Conservation (phyloP, 768 basidiomycete genomes). For the Lactarius quietus region DNA sequence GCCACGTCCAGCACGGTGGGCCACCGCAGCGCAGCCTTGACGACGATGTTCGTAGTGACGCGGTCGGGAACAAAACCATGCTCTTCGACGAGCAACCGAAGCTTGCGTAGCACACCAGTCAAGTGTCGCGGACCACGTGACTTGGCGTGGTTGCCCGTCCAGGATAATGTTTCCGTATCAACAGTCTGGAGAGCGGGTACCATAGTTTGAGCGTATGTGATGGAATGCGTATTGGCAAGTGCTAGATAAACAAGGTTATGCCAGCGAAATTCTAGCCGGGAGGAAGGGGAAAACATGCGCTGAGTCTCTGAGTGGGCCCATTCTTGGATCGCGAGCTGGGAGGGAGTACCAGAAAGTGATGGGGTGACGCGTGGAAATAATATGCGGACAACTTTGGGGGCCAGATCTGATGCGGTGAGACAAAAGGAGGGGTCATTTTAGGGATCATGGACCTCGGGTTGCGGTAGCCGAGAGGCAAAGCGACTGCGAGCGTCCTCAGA, state of each 20-base stretch:
- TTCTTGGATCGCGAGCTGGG: constrained; percentile 20
- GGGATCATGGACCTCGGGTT: constrained; percentile 4
- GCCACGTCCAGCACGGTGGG: constrained; percentile 39
- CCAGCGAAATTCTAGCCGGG: constrained; percentile 19
- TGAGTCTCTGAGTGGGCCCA: constrained; percentile 20
- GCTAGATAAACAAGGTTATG: constrained; percentile 24
- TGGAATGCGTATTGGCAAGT: constrained; percentile 18
- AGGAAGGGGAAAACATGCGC: constrained; percentile 18
- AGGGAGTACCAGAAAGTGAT: constrained; percentile 10
- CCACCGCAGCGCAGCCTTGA: constrained; percentile 61
- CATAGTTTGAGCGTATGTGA: neutral
- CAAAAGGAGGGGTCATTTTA: constrained; percentile 18
- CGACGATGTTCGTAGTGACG: constrained; percentile 64
- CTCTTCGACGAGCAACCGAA: constrained; percentile 41
- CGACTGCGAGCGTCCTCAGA: constrained; percentile 12
- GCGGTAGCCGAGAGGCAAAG: constrained; percentile 5
- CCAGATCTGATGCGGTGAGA: constrained; percentile 22
- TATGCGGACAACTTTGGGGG: constrained; percentile 16
- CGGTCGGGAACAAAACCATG: constrained; percentile 59
- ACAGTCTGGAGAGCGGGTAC: constrained; percentile 6
- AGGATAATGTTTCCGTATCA: constrained; percentile 52
- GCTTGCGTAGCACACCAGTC: constrained; percentile 39
- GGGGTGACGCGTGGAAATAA: constrained; percentile 21
- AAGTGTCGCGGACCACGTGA: constrained; percentile 44
- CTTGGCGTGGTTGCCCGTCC: constrained; percentile 37